Evolutionary conservation across 164 flowering plant species (phyloP).

Genomic region (Vitis rupestris): DNA sequence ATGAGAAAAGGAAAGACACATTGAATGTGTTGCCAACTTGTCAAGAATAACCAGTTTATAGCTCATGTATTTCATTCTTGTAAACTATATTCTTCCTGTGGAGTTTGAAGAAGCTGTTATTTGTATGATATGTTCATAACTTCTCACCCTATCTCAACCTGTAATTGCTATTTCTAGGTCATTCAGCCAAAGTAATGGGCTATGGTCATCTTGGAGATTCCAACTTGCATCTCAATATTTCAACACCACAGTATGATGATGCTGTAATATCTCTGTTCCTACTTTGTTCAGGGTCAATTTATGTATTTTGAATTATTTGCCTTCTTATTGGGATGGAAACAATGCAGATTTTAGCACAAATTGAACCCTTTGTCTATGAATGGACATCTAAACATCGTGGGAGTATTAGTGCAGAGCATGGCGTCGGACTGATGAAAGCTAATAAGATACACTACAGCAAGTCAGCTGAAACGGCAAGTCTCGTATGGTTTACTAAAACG

Average conservation of each 20-base stretch:
- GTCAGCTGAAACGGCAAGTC: slow-evolving; percentile 71
- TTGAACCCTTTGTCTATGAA: slow-evolving; percentile 97
- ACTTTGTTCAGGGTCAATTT: not conserved
- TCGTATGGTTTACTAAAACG: not conserved
- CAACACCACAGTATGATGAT: slow-evolving; percentile 71
- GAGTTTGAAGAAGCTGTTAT: too few species aligned
- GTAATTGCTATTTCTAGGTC: slow-evolving; percentile 40
- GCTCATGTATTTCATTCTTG: too few species aligned
- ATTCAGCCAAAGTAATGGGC: slow-evolving; percentile 71
- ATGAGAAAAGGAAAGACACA: too few species aligned
- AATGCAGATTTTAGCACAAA: slow-evolving; percentile 69
- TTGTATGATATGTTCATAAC: too few species aligned
- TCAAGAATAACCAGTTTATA: too few species aligned
- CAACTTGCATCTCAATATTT: slow-evolving; percentile 91
- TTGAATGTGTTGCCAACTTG: too few species aligned
- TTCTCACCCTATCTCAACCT: not conserved
- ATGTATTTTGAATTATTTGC: not conserved
- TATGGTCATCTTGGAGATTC: slow-evolving; percentile 99
- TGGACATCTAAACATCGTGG: slow-evolving; percentile 92
- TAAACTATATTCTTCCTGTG: too few species aligned
- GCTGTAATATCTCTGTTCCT: slow-evolving; percentile 42
- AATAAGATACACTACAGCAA: slow-evolving; percentile 88
- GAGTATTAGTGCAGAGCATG: slow-evolving; percentile 98
- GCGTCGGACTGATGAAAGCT: slow-evolving; percentile 95
- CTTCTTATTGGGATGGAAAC: not conserved